Percentiles rank a stretch among this genome's conserved stretches.
These are phyloP conservation scores for Periconia digitata DNA, from an alignment of 2,329 filamentous ascomycete species.

Conservation along the genomic window DNA sequence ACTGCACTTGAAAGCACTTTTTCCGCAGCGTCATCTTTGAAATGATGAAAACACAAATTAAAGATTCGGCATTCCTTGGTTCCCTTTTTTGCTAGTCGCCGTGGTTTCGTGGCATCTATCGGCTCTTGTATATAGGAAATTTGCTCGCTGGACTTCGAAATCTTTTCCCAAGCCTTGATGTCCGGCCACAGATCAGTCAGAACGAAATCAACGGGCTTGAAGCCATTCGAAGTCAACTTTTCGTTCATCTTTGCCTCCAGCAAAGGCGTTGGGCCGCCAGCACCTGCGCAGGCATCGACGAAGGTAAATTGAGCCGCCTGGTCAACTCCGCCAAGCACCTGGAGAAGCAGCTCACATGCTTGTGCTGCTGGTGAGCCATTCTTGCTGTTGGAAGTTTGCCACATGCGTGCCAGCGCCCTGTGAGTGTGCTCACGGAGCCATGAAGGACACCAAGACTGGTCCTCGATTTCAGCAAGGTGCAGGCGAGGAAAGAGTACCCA, in stretches of 20 bases:
- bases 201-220: background rate
- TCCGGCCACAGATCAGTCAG: background rate
- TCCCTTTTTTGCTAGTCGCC: background rate
- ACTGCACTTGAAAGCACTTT: conserved; percentile 1
- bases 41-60: conserved; percentile 6
- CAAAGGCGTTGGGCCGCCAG: conserved; percentile 1
- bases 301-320: background rate
- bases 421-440: background rate
- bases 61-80: conserved; percentile 3
- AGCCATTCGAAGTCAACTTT: background rate
- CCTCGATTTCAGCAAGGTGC: conserved; percentile 1
- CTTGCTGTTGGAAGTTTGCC: background rate
- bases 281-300: conserved; percentile 3
- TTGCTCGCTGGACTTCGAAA: background rate
- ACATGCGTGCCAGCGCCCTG: background rate
- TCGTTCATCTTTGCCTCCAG: conserved; percentile 3
- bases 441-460: conserved; percentile 1
- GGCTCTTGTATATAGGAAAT: background rate
- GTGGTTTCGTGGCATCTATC: background rate
- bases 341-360: background rate
- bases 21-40: background rate
- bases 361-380: background rate
- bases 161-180: background rate
- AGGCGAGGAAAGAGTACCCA: background rate
- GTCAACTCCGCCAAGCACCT: background rate